A percentile compares a stretch with the other conserved stretches of the same genome.
phyloP scores from a whole-genome alignment of 306 rosid species.

The Quercus berberidifolia region DNA sequence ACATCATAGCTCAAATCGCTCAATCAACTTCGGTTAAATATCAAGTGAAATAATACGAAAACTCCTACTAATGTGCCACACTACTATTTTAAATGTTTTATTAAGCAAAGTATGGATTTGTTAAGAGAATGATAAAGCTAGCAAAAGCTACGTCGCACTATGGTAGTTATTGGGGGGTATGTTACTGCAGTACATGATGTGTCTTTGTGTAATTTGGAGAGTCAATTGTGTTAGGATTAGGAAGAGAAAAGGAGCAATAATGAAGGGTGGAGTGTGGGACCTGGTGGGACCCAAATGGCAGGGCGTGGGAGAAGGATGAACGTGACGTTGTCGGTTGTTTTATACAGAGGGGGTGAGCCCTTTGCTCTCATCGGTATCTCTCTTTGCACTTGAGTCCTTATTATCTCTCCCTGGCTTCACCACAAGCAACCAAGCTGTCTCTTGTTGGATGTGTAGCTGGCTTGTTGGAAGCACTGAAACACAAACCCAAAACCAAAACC shows the following conservation, averaged over 20 bases:
- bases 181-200: conserved; percentile 14
- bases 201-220: conserved; percentile 12
- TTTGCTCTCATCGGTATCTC: conserved; percentile 18
- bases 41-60: background rate
- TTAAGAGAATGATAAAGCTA: background rate
- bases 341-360: conserved; percentile 5
- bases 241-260: conserved; percentile 36
- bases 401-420: conserved; percentile 41
- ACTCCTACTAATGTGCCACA: rapidly evolving
- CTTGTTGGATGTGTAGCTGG: conserved; percentile 44
- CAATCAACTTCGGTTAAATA: no score
- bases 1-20: rapidly evolving
- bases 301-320: conserved; percentile 70
- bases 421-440: conserved; percentile 66
- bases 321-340: conserved; percentile 72
- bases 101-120: background rate
- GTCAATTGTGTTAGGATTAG: conserved; percentile 21
- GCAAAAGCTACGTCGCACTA: conserved; percentile 20
- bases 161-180: background rate
- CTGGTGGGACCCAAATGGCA: conserved; percentile 50
- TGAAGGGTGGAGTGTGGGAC: conserved; percentile 20
- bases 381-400: conserved; percentile 1
- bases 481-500: conserved; percentile 8
- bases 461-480: conserved; percentile 35
- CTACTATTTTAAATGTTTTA: background rate